Evolutionary conservation across 805 yeast genomes (phyloP).

Genomic region (Sporopachydermia lactativora): DNA sequence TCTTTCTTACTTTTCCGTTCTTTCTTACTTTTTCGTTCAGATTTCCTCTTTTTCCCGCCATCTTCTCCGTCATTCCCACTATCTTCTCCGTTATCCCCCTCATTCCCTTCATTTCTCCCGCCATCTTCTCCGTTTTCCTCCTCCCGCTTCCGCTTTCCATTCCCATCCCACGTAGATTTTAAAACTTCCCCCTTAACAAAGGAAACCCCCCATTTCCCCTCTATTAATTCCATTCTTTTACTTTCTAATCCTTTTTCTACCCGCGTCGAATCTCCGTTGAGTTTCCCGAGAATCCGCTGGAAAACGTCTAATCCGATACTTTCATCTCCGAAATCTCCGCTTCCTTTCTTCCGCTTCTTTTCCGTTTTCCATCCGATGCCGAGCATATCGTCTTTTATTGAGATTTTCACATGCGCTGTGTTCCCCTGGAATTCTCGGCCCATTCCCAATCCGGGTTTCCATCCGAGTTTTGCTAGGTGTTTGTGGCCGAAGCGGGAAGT

Average conservation of each 20-base stretch:
- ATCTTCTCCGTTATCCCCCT: not conserved
- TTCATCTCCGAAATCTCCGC: constrained; percentile 67
- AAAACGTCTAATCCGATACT: constrained; percentile 88
- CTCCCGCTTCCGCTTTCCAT: constrained; percentile 20
- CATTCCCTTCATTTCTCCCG: not conserved
- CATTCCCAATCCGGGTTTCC: constrained; percentile 86
- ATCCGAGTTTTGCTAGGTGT: constrained; percentile 70
- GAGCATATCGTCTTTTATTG: constrained; percentile 63
- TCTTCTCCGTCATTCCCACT: constrained; percentile 4
- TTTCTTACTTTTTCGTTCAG: constrained; percentile 17
- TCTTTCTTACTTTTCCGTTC: constrained; percentile 18
- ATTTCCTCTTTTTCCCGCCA: constrained; percentile 8
- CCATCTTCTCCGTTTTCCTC: constrained; percentile 4
- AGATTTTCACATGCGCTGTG: constrained; percentile 72
- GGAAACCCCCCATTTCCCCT: constrained; percentile 78
- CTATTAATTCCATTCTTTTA: constrained; percentile 53
- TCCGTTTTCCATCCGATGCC: constrained; percentile 85
- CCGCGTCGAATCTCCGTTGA: constrained; percentile 73
- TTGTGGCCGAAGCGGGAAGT: constrained; percentile 76
- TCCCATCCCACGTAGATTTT: constrained; percentile 70
- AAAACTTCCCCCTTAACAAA: constrained; percentile 79
- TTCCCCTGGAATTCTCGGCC: constrained; percentile 49
- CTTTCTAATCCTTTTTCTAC: constrained; percentile 52
- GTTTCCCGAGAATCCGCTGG: constrained; percentile 76
- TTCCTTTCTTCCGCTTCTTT: constrained; percentile 36